Evolutionary conservation across 2,329 filamentous ascomycete genomes (phyloP).

Genomic region (Xenosphaeropsis pyriputrescens): DNA sequence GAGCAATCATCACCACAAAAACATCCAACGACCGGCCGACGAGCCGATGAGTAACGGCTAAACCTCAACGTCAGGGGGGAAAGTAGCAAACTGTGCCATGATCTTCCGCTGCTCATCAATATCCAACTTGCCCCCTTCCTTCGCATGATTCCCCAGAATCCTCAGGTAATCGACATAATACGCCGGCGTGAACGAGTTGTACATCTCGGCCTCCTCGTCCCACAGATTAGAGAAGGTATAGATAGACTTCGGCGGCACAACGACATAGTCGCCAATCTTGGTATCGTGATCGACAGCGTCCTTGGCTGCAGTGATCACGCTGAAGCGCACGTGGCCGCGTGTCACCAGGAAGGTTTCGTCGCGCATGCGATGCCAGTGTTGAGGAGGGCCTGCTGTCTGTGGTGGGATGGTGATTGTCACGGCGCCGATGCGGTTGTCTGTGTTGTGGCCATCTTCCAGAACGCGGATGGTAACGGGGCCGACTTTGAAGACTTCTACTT

Average conservation of each 20-base stretch:
- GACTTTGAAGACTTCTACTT: neutral
- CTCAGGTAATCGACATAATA: conserved; percentile 45
- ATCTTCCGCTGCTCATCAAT: conserved; percentile 31
- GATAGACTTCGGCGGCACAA: conserved; percentile 35
- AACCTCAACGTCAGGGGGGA: conserved; percentile 14
- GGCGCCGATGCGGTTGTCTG: neutral
- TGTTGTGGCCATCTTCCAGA: neutral
- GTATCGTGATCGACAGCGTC: conserved; percentile 30
- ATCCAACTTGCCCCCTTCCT: conserved; percentile 27
- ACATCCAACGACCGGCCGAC: no score
- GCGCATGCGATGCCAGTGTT: conserved; percentile 39
- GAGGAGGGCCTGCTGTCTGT: conserved; percentile 28
- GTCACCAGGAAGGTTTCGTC: conserved; percentile 38
- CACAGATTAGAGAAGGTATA: conserved; percentile 41
- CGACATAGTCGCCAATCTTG: conserved; percentile 35
- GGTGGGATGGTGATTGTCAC: conserved; percentile 30
- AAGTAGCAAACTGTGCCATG: conserved; percentile 33
- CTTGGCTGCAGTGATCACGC: conserved; percentile 21
- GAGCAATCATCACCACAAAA: no score
- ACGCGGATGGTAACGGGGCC: neutral
- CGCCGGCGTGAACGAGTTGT: conserved; percentile 40
- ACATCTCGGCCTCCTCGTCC: conserved; percentile 35
- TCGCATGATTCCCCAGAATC: conserved; percentile 28
- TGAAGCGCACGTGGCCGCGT: conserved; percentile 30
- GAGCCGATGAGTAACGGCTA: no score